Evolutionary conservation across 192 early-diverging fungal genomes (phyloP).

Genomic region (Backusella luteola): DNA sequence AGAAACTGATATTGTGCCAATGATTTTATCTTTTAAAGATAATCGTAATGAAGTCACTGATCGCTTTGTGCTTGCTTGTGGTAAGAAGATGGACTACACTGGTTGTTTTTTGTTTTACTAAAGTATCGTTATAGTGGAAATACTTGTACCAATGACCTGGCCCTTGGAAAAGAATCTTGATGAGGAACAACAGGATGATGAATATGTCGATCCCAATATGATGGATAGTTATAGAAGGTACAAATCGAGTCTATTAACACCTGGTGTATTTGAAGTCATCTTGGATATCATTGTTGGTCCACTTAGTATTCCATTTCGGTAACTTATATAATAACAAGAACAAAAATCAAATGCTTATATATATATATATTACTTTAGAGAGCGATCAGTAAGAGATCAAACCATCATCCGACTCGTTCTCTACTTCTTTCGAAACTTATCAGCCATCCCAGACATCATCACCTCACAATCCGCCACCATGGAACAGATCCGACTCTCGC

Average conservation of each 20-base stretch:
- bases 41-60: slow-evolving; percentile 30
- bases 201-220: slow-evolving; percentile 38
- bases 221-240: slow-evolving; percentile 61
- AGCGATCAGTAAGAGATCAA: slow-evolving; percentile 57
- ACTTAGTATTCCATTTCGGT: slow-evolving; percentile 47
- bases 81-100: slow-evolving; percentile 25
- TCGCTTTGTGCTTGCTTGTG: slow-evolving; percentile 48
- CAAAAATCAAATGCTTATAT: too few relatives aligned
- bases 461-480: slow-evolving; percentile 51
- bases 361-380: slow-evolving; percentile 28
- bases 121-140: slow-evolving; percentile 55
- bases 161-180: slow-evolving; percentile 61
- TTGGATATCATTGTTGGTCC: slow-evolving; percentile 50
- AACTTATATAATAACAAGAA: neutral
- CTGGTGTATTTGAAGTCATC: slow-evolving; percentile 51
- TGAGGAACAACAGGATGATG: slow-evolving; percentile 37
- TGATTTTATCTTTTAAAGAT: slow-evolving; percentile 50
- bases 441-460: slow-evolving; percentile 75
- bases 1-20: slow-evolving; percentile 75
- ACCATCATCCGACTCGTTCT: slow-evolving; percentile 66
- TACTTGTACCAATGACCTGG: slow-evolving; percentile 92
- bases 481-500: slow-evolving; percentile 53
- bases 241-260: slow-evolving; percentile 68
- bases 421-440: slow-evolving; percentile 76
- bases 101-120: too few relatives aligned